Base-by-base conservation (phyloP, 306 rosid species). In the Datisca glomerata region DNA sequence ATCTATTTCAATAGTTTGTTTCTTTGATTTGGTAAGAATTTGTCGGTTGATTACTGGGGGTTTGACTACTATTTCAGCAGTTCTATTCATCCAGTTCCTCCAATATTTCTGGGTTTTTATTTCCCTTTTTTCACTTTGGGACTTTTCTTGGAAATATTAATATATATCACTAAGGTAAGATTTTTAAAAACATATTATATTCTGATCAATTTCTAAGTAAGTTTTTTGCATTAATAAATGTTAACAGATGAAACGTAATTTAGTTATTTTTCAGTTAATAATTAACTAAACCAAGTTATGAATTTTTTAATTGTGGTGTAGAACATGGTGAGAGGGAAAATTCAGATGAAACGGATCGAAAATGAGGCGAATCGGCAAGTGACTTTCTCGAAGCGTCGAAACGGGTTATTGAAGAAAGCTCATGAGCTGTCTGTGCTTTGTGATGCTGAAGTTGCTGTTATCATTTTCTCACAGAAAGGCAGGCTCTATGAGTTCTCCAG, bases 391-490 rank as follows among this genome's bases (percentile, higher is more conserved):
- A 77, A 81, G 67, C 67, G 86, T 8, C 20, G 75, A 63, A 63
- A 20, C 17, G 93, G 93, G 38, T 55, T 73, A 31, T 37, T 80
- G 38, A 80, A 75, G 75, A 80, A 80, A 27, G 92, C 92, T 12
- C 44, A 34, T 29, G 93, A 81, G 62, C 75, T 81, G 32, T 77
- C 83, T 0, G 75, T n/a, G n/a, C n/a, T n/a, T n/a, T n/a, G n/a
- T n/a, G n/a, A n/a, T n/a, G n/a, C n/a, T n/a, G n/a, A n/a, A n/a
- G n/a, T n/a, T n/a, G n/a, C n/a, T n/a, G n/a, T n/a, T n/a, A n/a
- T n/a, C n/a, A n/a, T n/a, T n/a, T 81, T 81, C 49, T 77, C 93
- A 2, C 84, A 81, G 52, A 68, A 54, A 19, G 93, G 78, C 67
- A 66, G 50, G 46, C 74, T 71, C 43, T 45, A 49, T 43, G 78